Evolutionary conservation across 1,284 basidiomycete genomes (phyloP).

Genomic region (Irpex sp.): DNA sequence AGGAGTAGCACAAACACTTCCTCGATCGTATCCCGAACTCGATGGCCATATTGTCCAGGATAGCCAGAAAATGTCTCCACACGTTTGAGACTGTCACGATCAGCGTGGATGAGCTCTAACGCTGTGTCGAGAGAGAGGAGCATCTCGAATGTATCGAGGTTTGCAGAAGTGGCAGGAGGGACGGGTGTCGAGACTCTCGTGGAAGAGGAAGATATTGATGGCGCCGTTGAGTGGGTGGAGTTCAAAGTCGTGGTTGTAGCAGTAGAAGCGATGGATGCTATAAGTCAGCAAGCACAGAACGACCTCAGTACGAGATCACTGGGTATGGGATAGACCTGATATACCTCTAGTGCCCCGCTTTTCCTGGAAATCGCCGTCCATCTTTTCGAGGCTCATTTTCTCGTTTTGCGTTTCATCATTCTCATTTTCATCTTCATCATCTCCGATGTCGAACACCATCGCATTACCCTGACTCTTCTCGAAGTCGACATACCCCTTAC

Average conservation of each 20-base stretch:
- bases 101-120: constrained; percentile 91
- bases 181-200: constrained; percentile 28
- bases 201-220: constrained; percentile 22
- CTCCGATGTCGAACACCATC: constrained; percentile 71
- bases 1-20: constrained; percentile 91
- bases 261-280: constrained; percentile 29
- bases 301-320: neutral
- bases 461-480: constrained; percentile 46
- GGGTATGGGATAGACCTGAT: neutral
- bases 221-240: constrained; percentile 11
- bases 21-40: constrained; percentile 91
- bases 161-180: constrained; percentile 28
- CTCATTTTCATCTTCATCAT: constrained; percentile 55
- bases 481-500: constrained; percentile 48
- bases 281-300: neutral
- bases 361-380: constrained; percentile 20
- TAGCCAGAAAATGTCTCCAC: constrained; percentile 92
- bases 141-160: constrained; percentile 81
- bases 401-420: constrained; percentile 35
- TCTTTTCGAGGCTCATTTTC: constrained; percentile 30
- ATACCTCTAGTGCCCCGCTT: neutral
- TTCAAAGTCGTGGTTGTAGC: constrained; percentile 22
- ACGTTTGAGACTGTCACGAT: constrained; percentile 91
- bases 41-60: constrained; percentile 84
- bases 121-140: constrained; percentile 93